Base-by-base conservation (phyloP, 768 basidiomycete genomes). In the Mycena albidolilacea region DNA sequence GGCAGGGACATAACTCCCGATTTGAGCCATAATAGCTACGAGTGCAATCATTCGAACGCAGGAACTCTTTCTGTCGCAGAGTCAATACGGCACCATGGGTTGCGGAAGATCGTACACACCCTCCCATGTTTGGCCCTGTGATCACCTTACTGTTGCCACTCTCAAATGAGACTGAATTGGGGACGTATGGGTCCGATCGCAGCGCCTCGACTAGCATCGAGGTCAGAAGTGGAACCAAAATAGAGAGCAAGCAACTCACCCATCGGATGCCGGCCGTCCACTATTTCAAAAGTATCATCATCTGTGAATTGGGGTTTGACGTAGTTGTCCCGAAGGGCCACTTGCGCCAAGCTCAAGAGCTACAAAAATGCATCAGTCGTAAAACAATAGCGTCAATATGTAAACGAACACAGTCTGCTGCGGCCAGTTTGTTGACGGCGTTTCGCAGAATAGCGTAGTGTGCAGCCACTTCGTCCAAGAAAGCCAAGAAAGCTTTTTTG, bases 1-100 rank as follows among this genome's bases (percentile, higher is more conserved):
- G 1, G 96, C 96, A 19, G 97, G 97, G 3, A 98, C 95, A 78
- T 95, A 97, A 17, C 92, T 93, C 12, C 97, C 97, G n/a, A 98
- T 91, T 79, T 98, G 97, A 1, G 95, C 93, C 93, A 92, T 92
- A 19, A 95, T 88, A 7, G 87, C 89, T 70, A 94, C 91, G 62
- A 96, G 85, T 15, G 93, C 93, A 37, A 92, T 86, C 91, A 93
- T 94, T 43, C 94, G 85, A 23, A 96, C 94, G 54, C 88, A 90
- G 41, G 93, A 95, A 75, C 94, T 96, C 83, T 98, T 98, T 50
- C 93, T 94, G 67, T 30, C 39, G 60, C 39, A 5, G 21, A 17
- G 14, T 68, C 19, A 57, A 58, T 30, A 19, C 11, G 0, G 23
- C 52, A 0, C 54, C 50, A 69, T 7, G 9, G 41, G 19, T 35